These are phyloP conservation scores for rapeseed (Brassica napus) DNA, from an alignment of 345 rosid species.

Conservation along the genomic window DNA sequence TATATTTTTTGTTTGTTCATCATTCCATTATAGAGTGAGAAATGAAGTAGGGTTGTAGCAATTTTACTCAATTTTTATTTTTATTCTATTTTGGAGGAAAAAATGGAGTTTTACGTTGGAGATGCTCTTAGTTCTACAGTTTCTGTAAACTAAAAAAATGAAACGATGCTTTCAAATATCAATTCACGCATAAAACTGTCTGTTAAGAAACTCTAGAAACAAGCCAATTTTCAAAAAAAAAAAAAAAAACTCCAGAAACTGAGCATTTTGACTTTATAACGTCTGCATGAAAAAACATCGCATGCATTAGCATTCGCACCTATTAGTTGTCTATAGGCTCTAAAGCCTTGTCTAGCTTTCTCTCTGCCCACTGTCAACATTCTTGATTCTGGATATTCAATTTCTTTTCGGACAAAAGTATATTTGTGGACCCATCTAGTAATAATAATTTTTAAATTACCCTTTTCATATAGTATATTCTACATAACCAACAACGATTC, in stretches of 20 bases:
- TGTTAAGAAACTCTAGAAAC: conserved; percentile 35
- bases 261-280: conserved; percentile 39
- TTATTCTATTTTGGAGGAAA: too few relatives aligned
- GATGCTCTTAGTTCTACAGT: background rate
- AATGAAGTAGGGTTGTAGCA: too few relatives aligned
- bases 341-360: conserved; percentile 17
- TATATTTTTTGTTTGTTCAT: too few relatives aligned
- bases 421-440: conserved; percentile 13
- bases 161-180: background rate
- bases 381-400: conserved; percentile 30
- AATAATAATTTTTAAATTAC: background rate
- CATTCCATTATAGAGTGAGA: too few relatives aligned
- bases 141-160: background rate
- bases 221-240: too few relatives aligned
- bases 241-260: conserved; percentile 29
- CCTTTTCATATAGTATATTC: background rate
- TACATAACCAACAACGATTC: background rate
- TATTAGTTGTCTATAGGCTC: conserved; percentile 40
- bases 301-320: conserved; percentile 45
- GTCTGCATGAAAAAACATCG: conserved; percentile 39
- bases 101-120: too few relatives aligned
- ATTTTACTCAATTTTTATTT: too few relatives aligned
- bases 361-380: conserved; percentile 33
- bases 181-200: conserved; percentile 15
- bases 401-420: conserved; percentile 19